Conservation (phyloP, 78 protist species). For the Mantamonas sphyraenae region DNA sequence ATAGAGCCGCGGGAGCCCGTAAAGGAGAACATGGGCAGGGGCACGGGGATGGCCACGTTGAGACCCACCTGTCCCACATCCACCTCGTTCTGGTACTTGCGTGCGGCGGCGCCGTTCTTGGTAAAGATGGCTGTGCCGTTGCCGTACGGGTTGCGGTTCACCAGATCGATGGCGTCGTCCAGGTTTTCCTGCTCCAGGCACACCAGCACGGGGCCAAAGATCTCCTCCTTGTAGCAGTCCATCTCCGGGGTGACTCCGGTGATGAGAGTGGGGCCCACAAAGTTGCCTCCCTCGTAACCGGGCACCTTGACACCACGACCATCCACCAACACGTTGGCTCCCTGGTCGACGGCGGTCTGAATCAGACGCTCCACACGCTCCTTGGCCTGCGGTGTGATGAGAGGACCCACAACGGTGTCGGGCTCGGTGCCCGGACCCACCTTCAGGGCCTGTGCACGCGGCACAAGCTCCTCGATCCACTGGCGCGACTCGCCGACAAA, state of each 20-base stretch:
- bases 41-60: slow-evolving; percentile 96
- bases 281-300: slow-evolving; percentile 80
- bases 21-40: slow-evolving; percentile 93
- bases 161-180: slow-evolving; percentile 89
- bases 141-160: slow-evolving; percentile 95
- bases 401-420: slow-evolving; percentile 81
- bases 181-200: slow-evolving; percentile 67
- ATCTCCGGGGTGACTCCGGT: slow-evolving; percentile 60
- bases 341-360: slow-evolving; percentile 58
- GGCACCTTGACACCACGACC: slow-evolving; percentile 71
- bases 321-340: slow-evolving; percentile 75
- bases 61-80: slow-evolving; percentile 88
- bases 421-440: slow-evolving; percentile 36
- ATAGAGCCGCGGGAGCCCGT: slow-evolving; percentile 85
- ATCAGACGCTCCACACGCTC: slow-evolving; percentile 59
- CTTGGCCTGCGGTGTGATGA: slow-evolving; percentile 71
- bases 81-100: slow-evolving; percentile 79
- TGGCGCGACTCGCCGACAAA: slow-evolving; percentile 83
- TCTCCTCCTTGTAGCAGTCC: slow-evolving; percentile 81
- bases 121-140: slow-evolving; percentile 98
- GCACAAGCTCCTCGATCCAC: slow-evolving; percentile 73
- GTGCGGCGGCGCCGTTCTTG: slow-evolving; percentile 81
- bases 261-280: slow-evolving; percentile 87
- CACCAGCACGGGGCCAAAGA: slow-evolving; percentile 91
- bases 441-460: slow-evolving; percentile 54